Base-by-base conservation (phyloP, 1,284 basidiomycete genomes). In the Porodaedalea pini region DNA sequence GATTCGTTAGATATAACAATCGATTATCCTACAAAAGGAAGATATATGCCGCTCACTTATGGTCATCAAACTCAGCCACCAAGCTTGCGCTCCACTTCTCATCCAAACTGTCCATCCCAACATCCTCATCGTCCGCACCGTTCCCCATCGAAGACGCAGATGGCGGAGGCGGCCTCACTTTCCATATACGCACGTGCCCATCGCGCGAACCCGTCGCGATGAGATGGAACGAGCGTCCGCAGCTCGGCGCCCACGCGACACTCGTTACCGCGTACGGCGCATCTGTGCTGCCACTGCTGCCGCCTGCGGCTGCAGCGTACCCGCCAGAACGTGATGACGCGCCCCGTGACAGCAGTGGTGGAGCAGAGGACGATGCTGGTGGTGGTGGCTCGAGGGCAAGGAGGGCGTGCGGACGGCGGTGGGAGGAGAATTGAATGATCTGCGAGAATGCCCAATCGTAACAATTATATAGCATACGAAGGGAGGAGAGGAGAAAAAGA, bases 181-280 rank as follows among this genome's bases (percentile, higher is more conserved):
- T 84, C 93, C 93, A 97, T 63, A 98, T 92, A 58, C 92, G 74
- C 4, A 96, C 92, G 40, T 82, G 81, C 0, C 93, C 92, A 67
- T 95, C 94, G 39, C 92, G 77, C 37, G 85, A 79, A 4, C 93
- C 94, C 0, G 92, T 91, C 2, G 94, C 94, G 61, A 97, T 78
- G 45, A 96, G 84, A 67, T 97, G 94, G 71, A 94, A 95, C 1
- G 90, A 90, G 21, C 93, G 80, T 1, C 94, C 94, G 64, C 92
- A 95, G 0, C 87, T 88, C 0, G 94, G 91, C 1, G 94, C 92
- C 93, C 94, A 98, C 3, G 92, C 78, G 41, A 97, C 80, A 25
- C 85, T 85, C 0, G 88, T 90, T 53, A 94, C 80, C 1, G 92
- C 80, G 53, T 75, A 83, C 2, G 78, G 69, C 3, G 76, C 74